Conservation (phyloP, 140 eudicot genomes). For the Bidens hawaiensis region DNA sequence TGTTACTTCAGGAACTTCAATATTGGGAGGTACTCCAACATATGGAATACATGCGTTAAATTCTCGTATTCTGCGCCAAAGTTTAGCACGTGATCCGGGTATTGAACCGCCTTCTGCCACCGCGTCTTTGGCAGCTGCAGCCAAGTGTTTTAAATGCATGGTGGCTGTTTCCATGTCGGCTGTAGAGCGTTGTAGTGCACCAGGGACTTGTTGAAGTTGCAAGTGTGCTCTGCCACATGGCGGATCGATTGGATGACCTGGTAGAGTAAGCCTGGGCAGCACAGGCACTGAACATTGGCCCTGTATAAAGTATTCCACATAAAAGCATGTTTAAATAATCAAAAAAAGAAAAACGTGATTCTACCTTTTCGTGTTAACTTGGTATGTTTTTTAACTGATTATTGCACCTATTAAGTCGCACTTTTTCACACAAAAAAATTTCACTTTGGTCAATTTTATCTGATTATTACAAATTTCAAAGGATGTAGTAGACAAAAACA, state of each 20-base stretch:
- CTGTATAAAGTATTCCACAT: constrained; percentile 37
- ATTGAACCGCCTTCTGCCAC: constrained; percentile 96
- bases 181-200: constrained; percentile 36
- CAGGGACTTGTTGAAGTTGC: constrained; percentile 39
- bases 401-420: not conserved
- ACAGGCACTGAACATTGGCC: constrained; percentile 91
- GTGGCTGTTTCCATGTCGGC: constrained; percentile 72
- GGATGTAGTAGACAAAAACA: not conserved
- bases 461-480: not conserved
- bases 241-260: constrained; percentile 97
- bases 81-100: constrained; percentile 96
- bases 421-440: not conserved
- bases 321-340: not conserved
- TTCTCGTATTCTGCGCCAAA: constrained; percentile 96
- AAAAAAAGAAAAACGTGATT: not conserved
- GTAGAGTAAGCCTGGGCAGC: constrained; percentile 87
- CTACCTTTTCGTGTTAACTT: not conserved
- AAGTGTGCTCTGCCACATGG: constrained; percentile 94
- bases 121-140: constrained; percentile 95
- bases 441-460: not conserved
- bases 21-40: constrained; percentile 73
- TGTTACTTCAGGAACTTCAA: constrained; percentile 97
- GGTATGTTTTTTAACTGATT: not conserved
- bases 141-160: constrained; percentile 92
- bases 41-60: constrained; percentile 91